Evolutionary conservation across 768 basidiomycete genomes (phyloP).

Genomic region (Terana coerulea): DNA sequence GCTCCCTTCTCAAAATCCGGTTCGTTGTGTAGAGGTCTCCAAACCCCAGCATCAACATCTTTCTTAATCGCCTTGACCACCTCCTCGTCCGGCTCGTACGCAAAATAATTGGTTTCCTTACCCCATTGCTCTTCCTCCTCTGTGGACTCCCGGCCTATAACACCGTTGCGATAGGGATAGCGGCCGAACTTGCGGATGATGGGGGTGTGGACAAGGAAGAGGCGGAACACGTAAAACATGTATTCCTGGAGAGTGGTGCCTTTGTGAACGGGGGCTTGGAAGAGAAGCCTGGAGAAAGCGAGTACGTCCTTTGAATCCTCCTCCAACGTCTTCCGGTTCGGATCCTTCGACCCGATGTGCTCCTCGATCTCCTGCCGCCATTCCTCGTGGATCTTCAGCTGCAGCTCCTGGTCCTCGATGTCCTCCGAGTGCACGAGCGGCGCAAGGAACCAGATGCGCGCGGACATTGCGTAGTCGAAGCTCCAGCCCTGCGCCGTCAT

Average conservation of each 20-base stretch:
- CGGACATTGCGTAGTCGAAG: neutral
- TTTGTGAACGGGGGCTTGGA: neutral
- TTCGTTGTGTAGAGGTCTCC: neutral
- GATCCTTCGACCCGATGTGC: neutral
- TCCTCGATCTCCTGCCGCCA: neutral
- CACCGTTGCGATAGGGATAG: neutral
- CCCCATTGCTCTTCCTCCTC: neutral
- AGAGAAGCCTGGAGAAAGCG: neutral
- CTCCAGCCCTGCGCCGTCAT: constrained; percentile 1
- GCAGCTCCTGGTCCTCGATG: neutral
- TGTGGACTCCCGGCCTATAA: neutral
- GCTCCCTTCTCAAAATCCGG: no score
- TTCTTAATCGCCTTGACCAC: neutral
- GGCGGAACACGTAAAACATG: neutral
- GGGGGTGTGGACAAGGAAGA: constrained; percentile 1
- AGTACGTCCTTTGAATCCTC: neutral
- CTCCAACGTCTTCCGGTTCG: neutral
- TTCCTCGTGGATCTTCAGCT: neutral
- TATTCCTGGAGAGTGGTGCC: neutral
- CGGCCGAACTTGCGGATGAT: neutral
- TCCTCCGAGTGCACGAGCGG: constrained; percentile 1
- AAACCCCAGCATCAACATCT: neutral
- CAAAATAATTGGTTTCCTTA: constrained; percentile 1
- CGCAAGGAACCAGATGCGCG: neutral
- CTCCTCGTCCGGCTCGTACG: neutral